Conservation (phyloP, 768 basidiomycete genomes). For the Hericium erinaceus region DNA sequence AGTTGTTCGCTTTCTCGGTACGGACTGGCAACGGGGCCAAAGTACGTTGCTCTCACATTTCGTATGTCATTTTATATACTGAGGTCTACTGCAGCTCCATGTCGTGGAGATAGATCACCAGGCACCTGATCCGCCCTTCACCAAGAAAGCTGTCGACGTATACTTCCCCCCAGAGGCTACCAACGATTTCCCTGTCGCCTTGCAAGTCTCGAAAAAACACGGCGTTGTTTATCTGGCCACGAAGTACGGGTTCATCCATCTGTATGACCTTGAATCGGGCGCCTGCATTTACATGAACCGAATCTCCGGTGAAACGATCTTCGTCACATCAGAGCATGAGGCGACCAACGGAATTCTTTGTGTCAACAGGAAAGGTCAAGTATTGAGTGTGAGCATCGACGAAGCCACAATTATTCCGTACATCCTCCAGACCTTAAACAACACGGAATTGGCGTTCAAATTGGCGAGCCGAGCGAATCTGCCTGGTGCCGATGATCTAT, state of each 20-base stretch:
- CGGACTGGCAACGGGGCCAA: slow-evolving; percentile 97
- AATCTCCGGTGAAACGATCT: slow-evolving; percentile 98
- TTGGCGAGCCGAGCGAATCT: slow-evolving; percentile 92
- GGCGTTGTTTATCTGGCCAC: slow-evolving; percentile 97
- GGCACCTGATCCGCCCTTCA: slow-evolving; percentile 85
- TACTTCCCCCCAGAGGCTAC: slow-evolving; percentile 98
- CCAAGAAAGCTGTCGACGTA: slow-evolving; percentile 96
- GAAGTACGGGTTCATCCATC: slow-evolving; percentile 98
- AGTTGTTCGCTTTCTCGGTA: slow-evolving; percentile 92
- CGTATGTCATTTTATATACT: not conserved
- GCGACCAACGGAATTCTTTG: slow-evolving; percentile 92
- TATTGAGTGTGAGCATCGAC: slow-evolving; percentile 93
- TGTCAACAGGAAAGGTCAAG: slow-evolving; percentile 99
- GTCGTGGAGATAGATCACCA: slow-evolving; percentile 97
- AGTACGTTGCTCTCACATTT: slow-evolving; percentile 36
- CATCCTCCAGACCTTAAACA: slow-evolving; percentile 87
- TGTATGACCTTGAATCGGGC: slow-evolving; percentile 96
- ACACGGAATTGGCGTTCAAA: slow-evolving; percentile 96
- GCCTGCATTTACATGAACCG: slow-evolving; percentile 99
- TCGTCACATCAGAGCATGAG: slow-evolving; percentile 96
- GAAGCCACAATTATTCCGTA: slow-evolving; percentile 95
- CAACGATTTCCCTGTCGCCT: slow-evolving; percentile 98
- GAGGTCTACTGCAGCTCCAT: slow-evolving; percentile 58
- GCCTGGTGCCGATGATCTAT: slow-evolving; percentile 95
- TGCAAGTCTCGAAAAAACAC: slow-evolving; percentile 97